Base-by-base conservation (phyloP, 2,329 filamentous ascomycete species). In the Diaporthe caulivora region DNA sequence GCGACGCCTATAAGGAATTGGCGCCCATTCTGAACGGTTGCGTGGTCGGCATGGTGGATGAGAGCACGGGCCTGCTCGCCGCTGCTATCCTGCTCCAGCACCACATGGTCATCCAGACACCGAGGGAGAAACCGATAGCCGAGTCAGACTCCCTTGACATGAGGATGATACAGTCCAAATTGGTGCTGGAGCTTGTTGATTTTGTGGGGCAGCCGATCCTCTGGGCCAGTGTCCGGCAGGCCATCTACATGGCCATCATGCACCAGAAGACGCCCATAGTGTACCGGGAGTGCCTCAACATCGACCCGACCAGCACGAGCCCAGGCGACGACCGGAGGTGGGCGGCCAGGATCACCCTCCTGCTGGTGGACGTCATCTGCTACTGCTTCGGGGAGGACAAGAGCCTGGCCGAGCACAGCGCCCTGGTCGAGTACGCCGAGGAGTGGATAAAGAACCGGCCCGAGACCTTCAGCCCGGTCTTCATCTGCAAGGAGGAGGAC, bases 331-430 rank as follows among this genome's bases (percentile, higher is more conserved):
- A 79, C 13, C 71, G 49, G 31, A 68, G 73, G 4, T 75, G 77
- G 72, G 74, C 79, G 0, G 78, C 76, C 44, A 72, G 73, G 15
- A 80, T 80, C 74, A 68, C 79, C 1, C 64, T 79, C 0, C 77
- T 77, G 21, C 62, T 80, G 2, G 55, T 77, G 24, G 76, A 78
- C n/a, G 74, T 77, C 0, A 73, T 80, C 0, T 72, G 73, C 26
- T 80, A 78, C 72, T 80, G 79, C 29, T 80, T 79, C 18, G 77
- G 77, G 1, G 75, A 75, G 0, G 76, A 76, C 2, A 75, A 72
- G 53, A 74, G 75, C 40, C 57, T 75, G 0, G 64, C 74, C 1
- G 74, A 74, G 0, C 80, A 80, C 17, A 74, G 76, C 8, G 34
- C 65, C 7, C 65, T 81, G 1, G 69, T 77, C 0, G 72, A 65